Evolutionary conservation across 441 rosid species (phyloP), one percentile per base, ranked within the genome.

Genomic region (Arabidopsis hybrid): DNA sequence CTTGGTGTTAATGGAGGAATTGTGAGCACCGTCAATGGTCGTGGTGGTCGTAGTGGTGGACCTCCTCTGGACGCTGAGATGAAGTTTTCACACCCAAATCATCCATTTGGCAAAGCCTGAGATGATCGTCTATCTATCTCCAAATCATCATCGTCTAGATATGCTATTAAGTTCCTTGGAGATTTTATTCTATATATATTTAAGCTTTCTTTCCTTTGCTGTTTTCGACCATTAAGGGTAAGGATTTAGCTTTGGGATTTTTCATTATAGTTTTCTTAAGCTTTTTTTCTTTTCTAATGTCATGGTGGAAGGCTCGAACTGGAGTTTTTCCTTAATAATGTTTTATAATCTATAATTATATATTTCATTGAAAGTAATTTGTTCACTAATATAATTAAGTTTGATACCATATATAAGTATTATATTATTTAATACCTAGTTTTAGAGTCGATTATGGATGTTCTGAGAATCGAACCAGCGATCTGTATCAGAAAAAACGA

Each of bases 1-100:
- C 80, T 77, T 59, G 80, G 80, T 3, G 80, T 77, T 34, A 75
- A 69, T 61, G 77, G 76, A 17, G 66, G 75, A 69, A 53, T 61
- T 29, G 65, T 69, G 51, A 75, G 75, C 42, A 69, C 47, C 17
- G 52, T 35, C 3, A 69, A 68, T 71, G 67, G 72, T 35, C 75
- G 82, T 64, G 40, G 74, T 52, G 51, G 69, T 70, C 67, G 67
- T 70, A 51, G 51, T 60, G 69, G 51, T 60, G 69, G 59, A 53
- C 76, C 86, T 35, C 80, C 85, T 55, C 53, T 56, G 45, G 55
- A 69, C 38, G 29, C 45, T 38, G 79, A 57, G n/a, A 47, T 76
- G 17, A 76, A 76, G 52, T 69, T 76, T 69, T n/a, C 75, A 17
- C 29, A 58, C 12, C 75, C 75, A 55, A 56, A 69, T 76, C 14